Evolutionary conservation across 345 rosid species (phyloP).

Genomic region (Carallia brachiata): DNA sequence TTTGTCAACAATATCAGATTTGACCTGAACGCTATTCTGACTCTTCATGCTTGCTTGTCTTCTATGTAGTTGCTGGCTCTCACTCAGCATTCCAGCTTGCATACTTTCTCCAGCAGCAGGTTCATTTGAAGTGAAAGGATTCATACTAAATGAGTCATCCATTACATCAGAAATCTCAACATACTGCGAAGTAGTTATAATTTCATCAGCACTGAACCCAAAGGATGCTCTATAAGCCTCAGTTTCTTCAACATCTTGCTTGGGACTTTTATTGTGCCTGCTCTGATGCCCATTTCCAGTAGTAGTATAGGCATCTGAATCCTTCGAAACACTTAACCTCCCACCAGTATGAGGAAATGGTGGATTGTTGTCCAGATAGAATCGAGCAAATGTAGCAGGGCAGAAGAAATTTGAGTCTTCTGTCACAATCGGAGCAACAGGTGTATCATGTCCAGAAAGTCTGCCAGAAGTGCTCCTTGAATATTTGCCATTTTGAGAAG

Average conservation of each 20-base stretch:
- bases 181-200: slow-evolving; percentile 70
- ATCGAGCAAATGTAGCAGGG: slow-evolving; percentile 93
- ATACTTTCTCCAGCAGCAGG: slow-evolving; percentile 27
- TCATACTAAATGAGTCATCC: slow-evolving; percentile 74
- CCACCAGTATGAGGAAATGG: slow-evolving; percentile 90
- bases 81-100: slow-evolving; percentile 28
- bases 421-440: slow-evolving; percentile 49
- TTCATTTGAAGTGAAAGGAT: slow-evolving; percentile 51
- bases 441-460: slow-evolving; percentile 45
- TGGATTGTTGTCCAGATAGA: slow-evolving; percentile 79
- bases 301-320: slow-evolving; percentile 59
- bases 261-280: slow-evolving; percentile 67
- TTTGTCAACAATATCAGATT: slow-evolving; percentile 35
- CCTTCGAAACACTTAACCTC: slow-evolving; percentile 89
- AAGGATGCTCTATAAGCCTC: slow-evolving; percentile 98
- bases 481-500: slow-evolving; percentile 61
- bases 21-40: slow-evolving; percentile 43
- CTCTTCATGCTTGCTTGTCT: slow-evolving; percentile 33
- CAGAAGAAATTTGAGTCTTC: slow-evolving; percentile 89
- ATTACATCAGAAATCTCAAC: slow-evolving; percentile 77
- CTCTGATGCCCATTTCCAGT: slow-evolving; percentile 61
- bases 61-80: slow-evolving; percentile 39
- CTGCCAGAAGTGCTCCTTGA: slow-evolving; percentile 67
- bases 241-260: slow-evolving; percentile 81
- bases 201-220: slow-evolving; percentile 96